Evolutionary conservation across 129 eudicot species (phyloP).

Genomic region (Artemisia tridentata): DNA sequence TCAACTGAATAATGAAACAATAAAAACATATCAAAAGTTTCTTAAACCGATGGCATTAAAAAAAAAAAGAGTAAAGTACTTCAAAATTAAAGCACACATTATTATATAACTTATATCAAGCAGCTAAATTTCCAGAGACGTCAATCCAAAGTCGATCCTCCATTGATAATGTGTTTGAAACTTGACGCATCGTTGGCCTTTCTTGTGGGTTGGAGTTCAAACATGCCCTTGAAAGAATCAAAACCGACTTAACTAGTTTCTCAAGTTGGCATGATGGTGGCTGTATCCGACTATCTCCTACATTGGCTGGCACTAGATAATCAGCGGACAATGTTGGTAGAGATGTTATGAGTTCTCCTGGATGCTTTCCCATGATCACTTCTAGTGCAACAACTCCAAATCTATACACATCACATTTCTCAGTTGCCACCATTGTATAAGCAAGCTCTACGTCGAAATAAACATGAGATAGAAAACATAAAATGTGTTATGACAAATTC

Average conservation of each 20-base stretch:
- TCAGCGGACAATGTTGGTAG: background rate
- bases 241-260: slow-evolving; percentile 4
- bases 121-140: background rate
- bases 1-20: no score
- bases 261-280: slow-evolving; percentile 18
- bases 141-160: background rate
- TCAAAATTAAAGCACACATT: no score
- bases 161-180: slow-evolving; percentile 19
- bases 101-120: no score
- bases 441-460: no score
- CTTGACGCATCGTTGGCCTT: slow-evolving; percentile 24
- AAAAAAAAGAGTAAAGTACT: no score
- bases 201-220: slow-evolving; percentile 10
- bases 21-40: no score
- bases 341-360: slow-evolving; percentile 18
- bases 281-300: slow-evolving; percentile 28
- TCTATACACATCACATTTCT: no score
- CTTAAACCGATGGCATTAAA: no score
- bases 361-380: slow-evolving; percentile 36
- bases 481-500: no score
- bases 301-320: background rate
- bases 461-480: no score
- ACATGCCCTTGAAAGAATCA: slow-evolving; percentile 15
- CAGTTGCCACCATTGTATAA: no score
- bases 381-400: no score